phyloP scores from a whole-genome alignment of 23 red algal genomes.

The Gracilaria domingensis region DNA sequence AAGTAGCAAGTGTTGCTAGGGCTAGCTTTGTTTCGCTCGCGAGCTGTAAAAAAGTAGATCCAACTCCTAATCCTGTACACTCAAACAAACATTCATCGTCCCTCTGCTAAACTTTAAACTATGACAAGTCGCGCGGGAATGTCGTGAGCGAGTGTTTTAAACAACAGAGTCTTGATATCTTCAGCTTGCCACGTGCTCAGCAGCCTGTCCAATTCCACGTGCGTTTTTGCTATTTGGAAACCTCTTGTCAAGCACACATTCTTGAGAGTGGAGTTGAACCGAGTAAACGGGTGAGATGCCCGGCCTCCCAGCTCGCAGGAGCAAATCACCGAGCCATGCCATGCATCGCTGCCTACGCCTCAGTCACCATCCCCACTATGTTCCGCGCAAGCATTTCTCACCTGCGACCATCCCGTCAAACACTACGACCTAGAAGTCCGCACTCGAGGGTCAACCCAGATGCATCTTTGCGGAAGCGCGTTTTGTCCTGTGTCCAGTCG shows the following conservation, averaged over 20 bases:
- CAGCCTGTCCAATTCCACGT: too few relatives aligned
- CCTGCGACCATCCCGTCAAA: neutral
- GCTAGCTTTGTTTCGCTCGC: conserved; percentile 3
- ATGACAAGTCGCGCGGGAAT: too few relatives aligned
- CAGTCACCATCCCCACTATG: neutral
- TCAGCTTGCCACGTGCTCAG: too few relatives aligned
- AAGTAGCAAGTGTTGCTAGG: conserved; percentile 22
- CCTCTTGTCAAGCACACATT: too few relatives aligned
- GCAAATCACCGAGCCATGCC: neutral
- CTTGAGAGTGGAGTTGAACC: neutral
- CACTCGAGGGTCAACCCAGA: neutral
- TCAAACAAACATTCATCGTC: neutral
- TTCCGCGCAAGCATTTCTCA: neutral
- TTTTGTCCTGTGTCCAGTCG: neutral
- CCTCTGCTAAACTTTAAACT: too few relatives aligned
- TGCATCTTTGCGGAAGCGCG: neutral
- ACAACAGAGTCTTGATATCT: too few relatives aligned
- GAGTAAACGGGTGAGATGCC: too few relatives aligned
- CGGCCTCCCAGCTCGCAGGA: neutral
- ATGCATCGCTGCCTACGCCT: neutral
- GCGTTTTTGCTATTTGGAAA: too few relatives aligned
- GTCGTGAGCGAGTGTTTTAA: too few relatives aligned
- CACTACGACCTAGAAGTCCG: neutral
- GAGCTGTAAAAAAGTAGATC: conserved; percentile 25
- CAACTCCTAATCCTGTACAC: neutral